Evolutionary conservation across 2,329 filamentous ascomycete species (phyloP).

Genomic region (Fusarium phyllophilum): DNA sequence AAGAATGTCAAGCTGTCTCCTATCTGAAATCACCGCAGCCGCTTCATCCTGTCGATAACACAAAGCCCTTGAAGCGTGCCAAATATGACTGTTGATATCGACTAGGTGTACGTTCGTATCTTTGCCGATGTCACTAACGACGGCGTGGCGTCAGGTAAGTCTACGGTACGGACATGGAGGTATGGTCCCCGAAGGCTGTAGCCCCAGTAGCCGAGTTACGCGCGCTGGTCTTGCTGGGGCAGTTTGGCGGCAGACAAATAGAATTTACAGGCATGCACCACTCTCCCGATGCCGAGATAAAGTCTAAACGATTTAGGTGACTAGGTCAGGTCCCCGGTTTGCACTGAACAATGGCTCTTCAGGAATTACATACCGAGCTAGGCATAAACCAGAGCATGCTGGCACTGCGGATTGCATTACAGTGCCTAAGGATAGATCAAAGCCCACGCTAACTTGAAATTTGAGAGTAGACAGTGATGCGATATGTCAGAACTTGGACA

Average conservation of each 20-base stretch:
- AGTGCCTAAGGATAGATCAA: not conserved
- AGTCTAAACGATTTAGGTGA: not conserved
- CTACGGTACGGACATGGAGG: not conserved
- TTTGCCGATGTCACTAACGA: not conserved
- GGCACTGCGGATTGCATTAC: not conserved
- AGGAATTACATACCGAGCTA: too few relatives aligned
- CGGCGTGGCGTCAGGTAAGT: not conserved
- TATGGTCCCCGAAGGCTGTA: not conserved
- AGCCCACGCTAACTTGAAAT: not conserved
- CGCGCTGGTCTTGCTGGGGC: not conserved
- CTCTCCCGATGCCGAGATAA: not conserved
- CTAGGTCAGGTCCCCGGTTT: not conserved
- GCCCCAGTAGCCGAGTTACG: not conserved
- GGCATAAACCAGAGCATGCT: rapidly evolving
- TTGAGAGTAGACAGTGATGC: rapidly evolving
- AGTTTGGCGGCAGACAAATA: too few relatives aligned
- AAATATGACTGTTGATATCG: not conserved
- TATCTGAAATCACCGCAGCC: not conserved
- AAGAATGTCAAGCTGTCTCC: not conserved
- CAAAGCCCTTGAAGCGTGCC: not conserved
- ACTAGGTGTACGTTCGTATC: not conserved
- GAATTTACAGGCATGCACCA: not conserved
- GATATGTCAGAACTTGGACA: not conserved
- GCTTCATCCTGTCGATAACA: not conserved
- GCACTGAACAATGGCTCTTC: rapidly evolving